Evolutionary conservation across 306 rosid genomes (phyloP), one percentile per base, ranked within the genome.

Genomic region (Acacia confusa): DNA sequence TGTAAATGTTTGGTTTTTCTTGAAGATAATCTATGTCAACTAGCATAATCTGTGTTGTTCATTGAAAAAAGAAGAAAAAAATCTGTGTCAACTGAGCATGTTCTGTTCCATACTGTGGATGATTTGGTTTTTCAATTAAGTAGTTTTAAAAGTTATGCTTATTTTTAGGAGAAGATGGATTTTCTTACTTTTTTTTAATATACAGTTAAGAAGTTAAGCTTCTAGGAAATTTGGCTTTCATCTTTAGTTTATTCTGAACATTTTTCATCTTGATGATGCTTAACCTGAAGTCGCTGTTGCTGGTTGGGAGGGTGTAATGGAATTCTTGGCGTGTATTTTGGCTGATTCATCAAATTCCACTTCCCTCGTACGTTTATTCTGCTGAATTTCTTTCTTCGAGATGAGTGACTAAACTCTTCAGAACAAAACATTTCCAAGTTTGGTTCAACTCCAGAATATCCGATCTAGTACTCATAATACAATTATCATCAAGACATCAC

Each of bases 241-340:
- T 47, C 15, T 65, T 50, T 28, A 44, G 22, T 72, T 57, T 68
- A 38, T 58, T 64, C 2, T 11, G 13, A 22, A 15, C 67, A 32
- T 34, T 81, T 76, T 80, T 84, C 44, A 45, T 78, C 57, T 61
- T 47, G 57, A 22, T 71, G 50, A 58, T 68, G 44, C 57, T 65
- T 47, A 34, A 47, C 19, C 12, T 43, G 67, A 20, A n/a, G 28
- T 82, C 25, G 43, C 8, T 72, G 60, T 52, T 43, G 38, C 45
- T 66, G 83, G 53, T 69, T 57, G 71, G n/a, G 36, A 13, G n/a
- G 47, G 32, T n/a, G 16, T 53, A 43, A 19, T 11, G 60, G 50
- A 32, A 52, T 27, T 74, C 73, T 43, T 55, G 50, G 14, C 34
- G 36, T 84, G 48, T 24, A 22, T 65, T 14, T 48, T 50, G 47